Evolutionary conservation across 2,329 filamentous ascomycete species (phyloP), one percentile per base, ranked within the genome.

Genomic region (Colletotrichum cordylinicola): DNA sequence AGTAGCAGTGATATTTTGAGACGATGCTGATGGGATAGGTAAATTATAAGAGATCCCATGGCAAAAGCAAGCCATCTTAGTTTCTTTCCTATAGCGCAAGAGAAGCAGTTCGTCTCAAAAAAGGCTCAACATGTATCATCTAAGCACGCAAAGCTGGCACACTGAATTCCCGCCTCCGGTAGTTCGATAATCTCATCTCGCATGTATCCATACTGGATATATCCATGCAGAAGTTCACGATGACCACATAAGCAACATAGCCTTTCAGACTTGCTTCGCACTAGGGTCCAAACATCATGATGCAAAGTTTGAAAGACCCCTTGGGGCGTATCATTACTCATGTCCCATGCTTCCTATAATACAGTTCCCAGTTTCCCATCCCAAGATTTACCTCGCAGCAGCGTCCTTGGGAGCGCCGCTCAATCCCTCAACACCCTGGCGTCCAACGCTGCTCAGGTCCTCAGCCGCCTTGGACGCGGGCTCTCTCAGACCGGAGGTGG

Each of bases 401-500:
- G 91, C 91, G 83, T 94, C 93, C 82, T 90, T 90, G 21, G 92
- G 91, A 27, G 91, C 84, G 4, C 87, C 87, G 12, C 86, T 83
- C 13, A 93, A 83, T 48, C 86, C 86, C 39, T 94, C 92, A 81
- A 91, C 87, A 70, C 87, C 93, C 83, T 94, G 88, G 60, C 93
- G 88, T 15, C 93, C 94, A 72, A 94, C 88, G 48, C 86, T 84
- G 82, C 88, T 92, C 82, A 93, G 85, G 80, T 91, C 89, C 6
- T 88, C 86, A 81, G 79, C 90, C 56, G 87, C 87, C 77, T 89
- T 90, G 52, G 92, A 92, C 6, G 91, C 90, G 5, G 92, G 91
- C 74, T 87, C 91, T 24, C 90, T 87, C 67, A 94, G 84, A 9
- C 91, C 91, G 29, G 87, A 84, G 43, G 88, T 84, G 15, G 89